Evolutionary conservation across 2,329 filamentous ascomycete species (phyloP).

Genomic region (Scopulariopsis brevicaulis): DNA sequence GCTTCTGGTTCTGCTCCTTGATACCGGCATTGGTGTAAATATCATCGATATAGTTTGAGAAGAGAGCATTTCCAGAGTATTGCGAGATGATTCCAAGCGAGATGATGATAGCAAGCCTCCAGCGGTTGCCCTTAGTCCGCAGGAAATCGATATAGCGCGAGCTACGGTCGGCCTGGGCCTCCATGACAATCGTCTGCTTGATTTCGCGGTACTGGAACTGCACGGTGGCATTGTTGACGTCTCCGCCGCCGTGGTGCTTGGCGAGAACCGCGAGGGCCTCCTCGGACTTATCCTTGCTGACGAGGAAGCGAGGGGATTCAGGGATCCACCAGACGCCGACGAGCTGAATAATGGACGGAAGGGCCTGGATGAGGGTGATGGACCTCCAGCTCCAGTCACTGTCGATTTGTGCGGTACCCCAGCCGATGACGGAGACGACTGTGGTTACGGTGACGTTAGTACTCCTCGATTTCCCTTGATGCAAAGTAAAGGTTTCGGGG

Average conservation of each 20-base stretch:
- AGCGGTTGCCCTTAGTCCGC: conserved; percentile 50
- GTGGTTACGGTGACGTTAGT: conserved; percentile 1
- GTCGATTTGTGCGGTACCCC: conserved; percentile 46
- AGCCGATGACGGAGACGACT: conserved; percentile 50
- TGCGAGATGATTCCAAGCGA: conserved; percentile 57
- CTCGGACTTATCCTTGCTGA: conserved; percentile 50
- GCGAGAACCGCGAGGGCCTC: conserved; percentile 49
- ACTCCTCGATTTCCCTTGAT: too few species aligned
- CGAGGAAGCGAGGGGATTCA: conserved; percentile 55
- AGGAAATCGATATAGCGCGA: conserved; percentile 50
- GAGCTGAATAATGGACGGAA: conserved; percentile 51
- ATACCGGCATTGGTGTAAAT: conserved; percentile 53
- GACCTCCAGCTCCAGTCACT: conserved; percentile 57
- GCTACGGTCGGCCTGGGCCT: conserved; percentile 33
- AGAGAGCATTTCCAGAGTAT: conserved; percentile 55
- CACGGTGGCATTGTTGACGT: conserved; percentile 46
- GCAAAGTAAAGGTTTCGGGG: background rate
- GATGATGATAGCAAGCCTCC: conserved; percentile 48
- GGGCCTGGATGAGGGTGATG: conserved; percentile 50
- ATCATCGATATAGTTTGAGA: conserved; percentile 55
- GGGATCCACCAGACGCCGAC: conserved; percentile 52
- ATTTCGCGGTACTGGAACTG: conserved; percentile 58
- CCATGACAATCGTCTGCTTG: conserved; percentile 47
- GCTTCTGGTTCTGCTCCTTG: conserved; percentile 40
- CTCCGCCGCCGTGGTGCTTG: conserved; percentile 54